A percentile compares a stretch with the other conserved stretches of the same genome.
These are phyloP conservation scores for Calonectria pseudoturangicola DNA, from an alignment of 2,329 filamentous ascomycete genomes.

Conservation along the genomic window DNA sequence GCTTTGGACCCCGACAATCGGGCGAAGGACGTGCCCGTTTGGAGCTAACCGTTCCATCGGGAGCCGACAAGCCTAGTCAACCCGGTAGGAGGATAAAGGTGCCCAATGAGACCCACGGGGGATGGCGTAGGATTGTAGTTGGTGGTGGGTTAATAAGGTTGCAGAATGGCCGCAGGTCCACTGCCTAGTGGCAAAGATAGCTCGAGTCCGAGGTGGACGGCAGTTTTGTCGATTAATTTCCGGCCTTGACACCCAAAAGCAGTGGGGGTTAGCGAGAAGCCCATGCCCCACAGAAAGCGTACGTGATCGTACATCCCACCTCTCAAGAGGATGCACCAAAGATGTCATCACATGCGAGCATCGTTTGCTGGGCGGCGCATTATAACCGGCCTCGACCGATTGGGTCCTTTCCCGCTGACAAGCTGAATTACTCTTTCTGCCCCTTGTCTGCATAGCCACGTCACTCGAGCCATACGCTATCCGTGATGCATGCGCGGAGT, in stretches of 20 bases:
- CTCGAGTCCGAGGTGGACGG: conserved; percentile 9
- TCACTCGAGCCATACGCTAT: conserved; percentile 1
- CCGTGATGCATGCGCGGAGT: neutral
- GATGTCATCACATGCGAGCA: conserved; percentile 21
- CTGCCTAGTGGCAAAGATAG: conserved; percentile 21
- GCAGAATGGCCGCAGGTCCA: conserved; percentile 23
- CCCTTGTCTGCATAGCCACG: conserved; percentile 19
- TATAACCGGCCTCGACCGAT: neutral
- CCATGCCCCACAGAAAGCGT: conserved; percentile 2
- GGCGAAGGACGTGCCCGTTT: conserved; percentile 1
- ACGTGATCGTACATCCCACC: conserved; percentile 13
- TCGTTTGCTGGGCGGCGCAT: neutral
- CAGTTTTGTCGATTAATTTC: conserved; percentile 9
- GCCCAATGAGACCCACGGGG: conserved; percentile 14
- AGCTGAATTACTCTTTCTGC: neutral
- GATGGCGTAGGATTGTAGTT: conserved; percentile 15
- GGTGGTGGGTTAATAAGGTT: conserved; percentile 27
- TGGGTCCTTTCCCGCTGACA: neutral
- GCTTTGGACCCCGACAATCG: neutral
- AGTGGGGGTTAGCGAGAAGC: conserved; percentile 2
- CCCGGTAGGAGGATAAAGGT: conserved; percentile 4
- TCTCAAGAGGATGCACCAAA: conserved; percentile 10
- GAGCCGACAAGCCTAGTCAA: conserved; percentile 8
- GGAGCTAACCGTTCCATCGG: conserved; percentile 17
- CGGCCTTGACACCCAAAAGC: conserved; percentile 16